phyloP scores from a whole-genome alignment of 2,329 filamentous ascomycete genomes.

The Epichloe bromicola region DNA sequence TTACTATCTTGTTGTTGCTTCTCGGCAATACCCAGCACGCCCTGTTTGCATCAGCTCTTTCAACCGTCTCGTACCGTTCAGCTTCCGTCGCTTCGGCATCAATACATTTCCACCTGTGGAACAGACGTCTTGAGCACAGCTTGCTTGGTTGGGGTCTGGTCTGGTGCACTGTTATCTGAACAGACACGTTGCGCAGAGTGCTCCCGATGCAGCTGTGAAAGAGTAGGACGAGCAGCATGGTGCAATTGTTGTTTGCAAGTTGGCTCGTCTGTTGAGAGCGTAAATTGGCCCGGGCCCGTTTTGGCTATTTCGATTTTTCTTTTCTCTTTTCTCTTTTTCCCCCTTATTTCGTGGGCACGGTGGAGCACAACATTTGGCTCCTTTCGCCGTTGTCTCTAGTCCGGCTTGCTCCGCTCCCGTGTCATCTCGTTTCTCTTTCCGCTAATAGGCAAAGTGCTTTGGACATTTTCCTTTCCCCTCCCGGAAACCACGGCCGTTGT shows the following conservation, averaged over 20 bases:
- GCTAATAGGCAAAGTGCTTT: not conserved
- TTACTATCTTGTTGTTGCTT: not conserved
- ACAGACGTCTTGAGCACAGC: conserved; percentile 1
- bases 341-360: too few relatives aligned
- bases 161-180: not conserved
- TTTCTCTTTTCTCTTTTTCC: not conserved
- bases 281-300: not conserved
- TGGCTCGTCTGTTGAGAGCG: not conserved
- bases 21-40: not conserved
- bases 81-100: not conserved
- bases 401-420: conserved; percentile 1
- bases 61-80: not conserved
- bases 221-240: not conserved
- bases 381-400: not conserved
- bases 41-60: not conserved
- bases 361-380: not conserved
- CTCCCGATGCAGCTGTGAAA: not conserved
- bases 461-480: not conserved
- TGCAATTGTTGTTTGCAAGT: not conserved
- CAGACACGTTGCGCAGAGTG: not conserved
- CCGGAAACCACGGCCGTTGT: not conserved
- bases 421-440: conserved; percentile 1
- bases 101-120: not conserved
- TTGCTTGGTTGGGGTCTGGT: not conserved
- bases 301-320: not conserved